Evolutionary conservation across 1,139 yeast species (phyloP).

Genomic region (Groenewaldozyma sp.): DNA sequence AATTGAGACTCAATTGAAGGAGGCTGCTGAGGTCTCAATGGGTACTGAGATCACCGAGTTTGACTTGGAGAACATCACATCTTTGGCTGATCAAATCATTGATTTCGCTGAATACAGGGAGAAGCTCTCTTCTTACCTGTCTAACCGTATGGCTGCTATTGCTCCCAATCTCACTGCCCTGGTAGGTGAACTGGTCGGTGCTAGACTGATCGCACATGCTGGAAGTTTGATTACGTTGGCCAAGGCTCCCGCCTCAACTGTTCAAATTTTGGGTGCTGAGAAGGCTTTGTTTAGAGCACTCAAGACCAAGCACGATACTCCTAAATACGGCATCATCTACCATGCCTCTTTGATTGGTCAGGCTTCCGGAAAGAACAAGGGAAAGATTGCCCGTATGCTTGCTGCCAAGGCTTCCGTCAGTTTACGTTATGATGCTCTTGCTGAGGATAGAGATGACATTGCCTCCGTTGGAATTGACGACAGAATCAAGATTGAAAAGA

Average conservation of each 20-base stretch:
- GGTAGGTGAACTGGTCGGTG: slow-evolving; percentile 97
- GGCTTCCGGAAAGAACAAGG: slow-evolving; percentile 96
- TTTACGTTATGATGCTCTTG: slow-evolving; percentile 89
- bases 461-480: slow-evolving; percentile 91
- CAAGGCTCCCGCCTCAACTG: slow-evolving; percentile 97
- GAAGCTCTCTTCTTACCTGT: slow-evolving; percentile 77
- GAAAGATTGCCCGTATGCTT: slow-evolving; percentile 95
- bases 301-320: slow-evolving; percentile 97
- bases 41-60: slow-evolving; percentile 92
- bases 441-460: slow-evolving; percentile 86
- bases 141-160: slow-evolving; percentile 94
- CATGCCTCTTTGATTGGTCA: slow-evolving; percentile 97
- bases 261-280: slow-evolving; percentile 98
- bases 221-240: slow-evolving; percentile 92
- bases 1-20: slow-evolving; percentile 45
- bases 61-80: slow-evolving; percentile 74
- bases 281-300: slow-evolving; percentile 97
- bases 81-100: slow-evolving; percentile 90
- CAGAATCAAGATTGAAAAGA: slow-evolving; percentile 87
- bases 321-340: slow-evolving; percentile 94
- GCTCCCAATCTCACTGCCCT: slow-evolving; percentile 95
- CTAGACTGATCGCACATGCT: slow-evolving; percentile 94
- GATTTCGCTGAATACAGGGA: slow-evolving; percentile 93
- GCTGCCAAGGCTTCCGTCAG: slow-evolving; percentile 99
- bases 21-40: slow-evolving; percentile 98